A percentile compares a stretch with the other conserved stretches of the same genome.
Evolutionary conservation across 148 eudicot genomes (phyloP).

Genomic region (Limonium bicolor): DNA sequence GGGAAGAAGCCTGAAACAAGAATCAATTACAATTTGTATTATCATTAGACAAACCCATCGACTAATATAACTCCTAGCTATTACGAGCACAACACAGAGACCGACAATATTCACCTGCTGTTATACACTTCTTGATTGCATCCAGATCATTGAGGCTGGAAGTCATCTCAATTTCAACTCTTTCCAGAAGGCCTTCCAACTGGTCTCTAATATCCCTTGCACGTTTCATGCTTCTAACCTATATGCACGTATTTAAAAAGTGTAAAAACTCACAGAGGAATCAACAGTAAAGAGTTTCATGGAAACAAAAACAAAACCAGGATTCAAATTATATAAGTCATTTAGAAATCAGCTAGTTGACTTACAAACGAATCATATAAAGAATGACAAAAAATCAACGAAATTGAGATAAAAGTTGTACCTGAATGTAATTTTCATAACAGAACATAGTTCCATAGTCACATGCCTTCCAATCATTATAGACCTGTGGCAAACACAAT

Average conservation of each 20-base stretch:
- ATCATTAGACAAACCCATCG: too few relatives aligned
- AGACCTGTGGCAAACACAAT: constrained; percentile 28
- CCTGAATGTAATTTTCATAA: constrained; percentile 67
- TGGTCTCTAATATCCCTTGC: constrained; percentile 93
- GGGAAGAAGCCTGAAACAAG: constrained; percentile 62
- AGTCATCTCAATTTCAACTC: constrained; percentile 71
- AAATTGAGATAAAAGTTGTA: too few relatives aligned
- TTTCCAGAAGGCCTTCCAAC: constrained; percentile 71
- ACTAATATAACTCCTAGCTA: too few relatives aligned
- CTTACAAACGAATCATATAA: too few relatives aligned
- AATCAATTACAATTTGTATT: too few relatives aligned
- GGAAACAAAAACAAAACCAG: too few relatives aligned
- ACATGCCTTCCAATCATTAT: constrained; percentile 63
- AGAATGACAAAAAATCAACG: too few relatives aligned
- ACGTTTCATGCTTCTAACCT: constrained; percentile 95
- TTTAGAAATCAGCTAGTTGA: too few relatives aligned
- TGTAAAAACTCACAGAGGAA: too few relatives aligned
- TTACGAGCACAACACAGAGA: background rate
- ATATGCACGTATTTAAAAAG: too few relatives aligned
- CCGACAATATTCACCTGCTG: constrained; percentile 31
- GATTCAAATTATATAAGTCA: too few relatives aligned
- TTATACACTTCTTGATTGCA: constrained; percentile 60
- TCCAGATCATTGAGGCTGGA: constrained; percentile 67
- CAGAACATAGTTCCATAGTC: constrained; percentile 64
- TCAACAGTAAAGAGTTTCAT: too few relatives aligned